These are phyloP conservation scores for Lactarius hengduanensis DNA, from an alignment of 768 basidiomycete species.

Conservation along the genomic window DNA sequence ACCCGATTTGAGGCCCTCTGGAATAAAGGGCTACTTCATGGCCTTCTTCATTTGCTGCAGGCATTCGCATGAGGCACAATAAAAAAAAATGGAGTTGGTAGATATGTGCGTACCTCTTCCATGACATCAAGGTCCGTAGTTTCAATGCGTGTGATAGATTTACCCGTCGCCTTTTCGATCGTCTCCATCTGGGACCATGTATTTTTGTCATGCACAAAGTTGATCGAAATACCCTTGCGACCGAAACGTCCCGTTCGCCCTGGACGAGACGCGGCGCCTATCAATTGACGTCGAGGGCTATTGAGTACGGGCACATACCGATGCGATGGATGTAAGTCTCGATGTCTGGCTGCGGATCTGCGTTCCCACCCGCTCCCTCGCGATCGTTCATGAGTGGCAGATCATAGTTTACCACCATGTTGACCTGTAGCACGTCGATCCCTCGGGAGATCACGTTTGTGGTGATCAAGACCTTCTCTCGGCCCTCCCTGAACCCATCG, in stretches of 20 bases:
- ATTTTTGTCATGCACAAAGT: constrained; percentile 89
- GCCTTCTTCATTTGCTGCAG: constrained; percentile 77
- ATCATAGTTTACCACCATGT: constrained; percentile 99
- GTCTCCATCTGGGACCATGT: constrained; percentile 89
- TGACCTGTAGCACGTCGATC: constrained; percentile 98
- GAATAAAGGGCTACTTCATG: constrained; percentile 48
- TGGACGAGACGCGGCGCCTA: constrained; percentile 35
- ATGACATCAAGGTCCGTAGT: constrained; percentile 90
- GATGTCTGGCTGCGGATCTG: constrained; percentile 73
- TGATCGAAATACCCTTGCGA: constrained; percentile 94
- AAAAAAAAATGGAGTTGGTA: neutral
- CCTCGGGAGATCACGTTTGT: constrained; percentile 98
- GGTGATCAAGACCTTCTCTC: constrained; percentile 96
- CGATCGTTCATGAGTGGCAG: constrained; percentile 84
- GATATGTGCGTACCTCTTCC: constrained; percentile 66
- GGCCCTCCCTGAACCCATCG: constrained; percentile 93
- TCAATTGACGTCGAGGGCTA: constrained; percentile 1
- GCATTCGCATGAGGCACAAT: constrained; percentile 4
- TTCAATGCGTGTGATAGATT: constrained; percentile 80
- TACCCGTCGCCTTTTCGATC: constrained; percentile 78
- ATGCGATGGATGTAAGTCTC: constrained; percentile 99
- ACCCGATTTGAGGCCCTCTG: neutral
- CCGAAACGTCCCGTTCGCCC: constrained; percentile 98
- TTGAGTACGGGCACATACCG: constrained; percentile 50
- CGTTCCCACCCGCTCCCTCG: constrained; percentile 39